Evolutionary conservation across 2,329 filamentous ascomycete species (phyloP).

Genomic region (Dryadomyces quercivorus): DNA sequence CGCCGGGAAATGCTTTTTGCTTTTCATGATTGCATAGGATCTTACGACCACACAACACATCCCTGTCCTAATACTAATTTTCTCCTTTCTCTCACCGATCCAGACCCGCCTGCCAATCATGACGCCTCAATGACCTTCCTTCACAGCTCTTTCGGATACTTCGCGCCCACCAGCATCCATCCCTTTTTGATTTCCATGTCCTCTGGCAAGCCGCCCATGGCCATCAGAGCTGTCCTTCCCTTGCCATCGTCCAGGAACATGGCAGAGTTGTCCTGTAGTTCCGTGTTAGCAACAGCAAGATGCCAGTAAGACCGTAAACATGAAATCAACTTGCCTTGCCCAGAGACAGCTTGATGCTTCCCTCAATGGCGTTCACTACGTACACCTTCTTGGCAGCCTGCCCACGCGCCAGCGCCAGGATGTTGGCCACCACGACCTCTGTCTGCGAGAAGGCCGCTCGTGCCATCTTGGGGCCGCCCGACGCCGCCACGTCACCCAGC

Average conservation of each 20-base stretch:
- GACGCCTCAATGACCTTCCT: no score
- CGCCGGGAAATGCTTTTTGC: not conserved
- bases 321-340: conserved; percentile 4
- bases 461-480: conserved; percentile 36
- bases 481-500: conserved; percentile 51
- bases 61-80: no score
- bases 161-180: conserved; percentile 3
- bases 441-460: conserved; percentile 43
- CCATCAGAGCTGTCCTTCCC: conserved; percentile 1
- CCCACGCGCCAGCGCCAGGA: conserved; percentile 16
- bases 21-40: no score
- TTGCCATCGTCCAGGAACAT: conserved; percentile 4
- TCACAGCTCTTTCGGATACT: not conserved
- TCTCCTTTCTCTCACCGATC: no score
- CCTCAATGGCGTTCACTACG: conserved; percentile 2
- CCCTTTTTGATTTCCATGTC: conserved; percentile 2
- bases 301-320: no score
- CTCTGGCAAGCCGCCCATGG: conserved; percentile 2
- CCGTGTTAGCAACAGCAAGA: not conserved
- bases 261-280: conserved; percentile 4
- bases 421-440: conserved; percentile 38
- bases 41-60: not conserved
- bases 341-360: conserved; percentile 7
- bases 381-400: conserved; percentile 1
- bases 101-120: not conserved